Evolutionary conservation across 2,329 filamentous ascomycete genomes (phyloP), one percentile per base, ranked within the genome.

Genomic region (Calonectria multiphialidica): DNA sequence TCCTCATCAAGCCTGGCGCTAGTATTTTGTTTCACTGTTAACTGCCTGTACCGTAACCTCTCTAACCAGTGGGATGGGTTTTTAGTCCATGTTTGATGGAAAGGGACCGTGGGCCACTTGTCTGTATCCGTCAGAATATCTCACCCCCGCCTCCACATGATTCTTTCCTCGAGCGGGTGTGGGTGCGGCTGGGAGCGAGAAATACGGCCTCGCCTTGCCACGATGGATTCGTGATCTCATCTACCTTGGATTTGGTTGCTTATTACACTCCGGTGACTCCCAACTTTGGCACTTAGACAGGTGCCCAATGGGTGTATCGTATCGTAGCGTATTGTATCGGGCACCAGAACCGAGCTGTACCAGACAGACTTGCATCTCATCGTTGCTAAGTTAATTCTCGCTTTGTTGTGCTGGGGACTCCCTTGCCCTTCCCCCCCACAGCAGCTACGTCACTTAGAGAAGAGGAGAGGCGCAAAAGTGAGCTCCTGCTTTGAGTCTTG

Each of bases 391-490:
- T 62, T 37, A 55, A 66, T 44, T 45, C 33, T 47, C 40, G 28
- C 30, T 33, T 64, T 33, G 50, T 42, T 33, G 50, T 62, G 35
- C 68, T 59, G 45, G 68, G 67, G 35, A 61, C 45, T 71, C 45
- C 55, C 68, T 65, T 71, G 63, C 59, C 53, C 18, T n/a, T n/a
- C 49, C 62, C 45, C 53, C 50, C 50, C 55, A 53, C 61, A 30
- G 44, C 55, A 42, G 40, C 68, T 66, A 61, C 68, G 44, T 62
- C 53, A 66, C 44, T 62, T 21, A 25, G 28, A 61, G n/a, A 40
- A 68, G 23, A 50, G 66, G 55, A n/a, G 57, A 49, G 49, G 53
- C 53, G 53, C 53, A 57, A 37, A 57, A 57, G 10, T 57, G 53
- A 57, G 53, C 53, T 50, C 45, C 33, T 40, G 30, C 47, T 59